phyloP scores from a whole-genome alignment of 140 eudicot species.

The Oenanthe javanica region DNA sequence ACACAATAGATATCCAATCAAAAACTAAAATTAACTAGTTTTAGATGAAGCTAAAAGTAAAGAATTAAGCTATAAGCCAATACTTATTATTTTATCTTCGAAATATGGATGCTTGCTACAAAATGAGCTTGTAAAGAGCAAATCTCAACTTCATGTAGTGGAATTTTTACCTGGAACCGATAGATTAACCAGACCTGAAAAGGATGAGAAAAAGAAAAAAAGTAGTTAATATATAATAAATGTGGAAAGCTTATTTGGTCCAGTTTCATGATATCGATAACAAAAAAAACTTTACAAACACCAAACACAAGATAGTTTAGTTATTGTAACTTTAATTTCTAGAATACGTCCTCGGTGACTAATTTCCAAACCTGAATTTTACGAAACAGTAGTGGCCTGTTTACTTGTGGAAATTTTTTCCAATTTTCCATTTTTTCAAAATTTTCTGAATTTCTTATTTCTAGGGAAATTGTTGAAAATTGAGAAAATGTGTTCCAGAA shows the following conservation, averaged over 20 bases:
- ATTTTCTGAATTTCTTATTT: no score
- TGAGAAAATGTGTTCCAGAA: no score
- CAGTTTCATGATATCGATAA: not conserved
- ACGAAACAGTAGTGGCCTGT: no score
- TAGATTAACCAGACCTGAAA: conserved; percentile 35
- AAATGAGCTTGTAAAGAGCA: not conserved
- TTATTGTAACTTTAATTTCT: not conserved
- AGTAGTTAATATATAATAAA: not conserved
- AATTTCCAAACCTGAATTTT: not conserved
- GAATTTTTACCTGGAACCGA: conserved; percentile 21
- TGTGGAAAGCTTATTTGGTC: not conserved
- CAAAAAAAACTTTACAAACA: not conserved
- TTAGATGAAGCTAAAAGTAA: not conserved
- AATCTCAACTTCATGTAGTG: not conserved
- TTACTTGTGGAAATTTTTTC: no score
- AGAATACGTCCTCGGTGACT: not conserved
- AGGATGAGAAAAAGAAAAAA: not conserved
- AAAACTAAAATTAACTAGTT: not conserved
- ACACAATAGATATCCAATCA: not conserved
- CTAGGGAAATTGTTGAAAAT: no score
- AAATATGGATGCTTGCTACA: not conserved
- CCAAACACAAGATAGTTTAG: not conserved
- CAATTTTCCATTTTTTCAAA: no score
- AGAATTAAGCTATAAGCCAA: not conserved
- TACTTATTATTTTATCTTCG: not conserved